Evolutionary conservation across 140 eudicot species (phyloP), one percentile per base, ranked within the genome.

Genomic region (Cichorium intybus): DNA sequence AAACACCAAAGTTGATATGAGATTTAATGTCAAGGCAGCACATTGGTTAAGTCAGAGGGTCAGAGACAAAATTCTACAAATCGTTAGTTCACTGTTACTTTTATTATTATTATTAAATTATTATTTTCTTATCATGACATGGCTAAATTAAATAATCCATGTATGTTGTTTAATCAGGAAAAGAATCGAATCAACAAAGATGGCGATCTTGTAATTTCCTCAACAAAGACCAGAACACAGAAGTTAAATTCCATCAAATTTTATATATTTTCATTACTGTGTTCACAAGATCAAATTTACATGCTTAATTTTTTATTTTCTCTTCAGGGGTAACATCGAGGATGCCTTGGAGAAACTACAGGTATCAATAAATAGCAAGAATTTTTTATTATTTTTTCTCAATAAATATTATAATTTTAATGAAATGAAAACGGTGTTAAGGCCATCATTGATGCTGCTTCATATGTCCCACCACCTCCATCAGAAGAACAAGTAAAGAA

Each of bases 1-100:
- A 35, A 92, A 85, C 73, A 88, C 98, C 39, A 91, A 87, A 87
- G 96, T 91, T 65, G 96, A 88, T 77, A 92, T 92, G 98, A 89
- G 98, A 53, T 92, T 92, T 57, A 88, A 87, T 77, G 92, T 85
- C 1, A 72, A 72, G 46, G 73, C 77, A 69, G 96, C 97, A 60
- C 27, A 81, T 57, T 87, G 97, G 97, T 75, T 87, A 70, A 85
- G 87, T 75, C 81, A 85, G 27, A 80, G 92, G 56, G 82, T 88
- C 23, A 76, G 80, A 73, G 95, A 87, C 39, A 85, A 80, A 84
- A 92, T 92, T 17, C 45, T 92, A 89, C 96, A 80, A 60, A 77
- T 75, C 88, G 97, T 91, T 49, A 77, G 88, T 76, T 72, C 41
- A 57, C 55, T 70, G 39, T 34, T 48, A 31, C 48, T 18, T 18